Conservation (phyloP, 768 basidiomycete species). For the Epithele typhae region DNA sequence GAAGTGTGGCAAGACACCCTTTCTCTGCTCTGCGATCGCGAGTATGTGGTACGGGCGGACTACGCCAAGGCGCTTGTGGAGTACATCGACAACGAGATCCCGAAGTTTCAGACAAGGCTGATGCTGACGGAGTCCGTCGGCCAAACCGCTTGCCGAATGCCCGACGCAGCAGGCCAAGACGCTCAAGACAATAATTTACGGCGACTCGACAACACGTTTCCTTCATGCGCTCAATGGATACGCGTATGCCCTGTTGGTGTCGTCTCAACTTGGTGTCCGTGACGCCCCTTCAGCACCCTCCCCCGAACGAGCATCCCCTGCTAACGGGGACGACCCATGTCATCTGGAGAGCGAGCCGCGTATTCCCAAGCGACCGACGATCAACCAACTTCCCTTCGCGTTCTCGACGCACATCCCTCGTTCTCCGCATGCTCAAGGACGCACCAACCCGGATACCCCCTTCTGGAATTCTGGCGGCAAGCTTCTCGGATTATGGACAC, state of each 20-base stretch:
- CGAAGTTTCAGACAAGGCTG: conserved; percentile 49
- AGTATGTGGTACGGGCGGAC: conserved; percentile 73
- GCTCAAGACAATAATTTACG: conserved; percentile 46
- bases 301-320: conserved; percentile 22
- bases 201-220: conserved; percentile 65
- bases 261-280: conserved; percentile 53
- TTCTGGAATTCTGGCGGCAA: conserved; percentile 45
- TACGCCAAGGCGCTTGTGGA: conserved; percentile 71
- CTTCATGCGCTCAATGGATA: conserved; percentile 80
- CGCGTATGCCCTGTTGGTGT: conserved; percentile 72
- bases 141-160: conserved; percentile 43
- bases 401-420: conserved; percentile 52
- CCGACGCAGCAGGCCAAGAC: conserved; percentile 42
- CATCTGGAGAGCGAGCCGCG: conserved; percentile 17
- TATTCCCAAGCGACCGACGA: conserved; percentile 36
- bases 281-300: conserved; percentile 38
- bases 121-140: conserved; percentile 44
- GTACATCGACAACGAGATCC: conserved; percentile 75
- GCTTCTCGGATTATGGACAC: conserved; percentile 69
- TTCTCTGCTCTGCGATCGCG: conserved; percentile 75
- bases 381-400: conserved; percentile 45
- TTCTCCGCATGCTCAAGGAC: conserved; percentile 48
- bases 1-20: conserved; percentile 92
- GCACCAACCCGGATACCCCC: conserved; percentile 39
- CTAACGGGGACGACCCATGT: conserved; percentile 8